Evolutionary conservation across 1,284 basidiomycete genomes (phyloP), one percentile per base, ranked within the genome.

Genomic region (Cutaneotrichosporon arboriforme): DNA sequence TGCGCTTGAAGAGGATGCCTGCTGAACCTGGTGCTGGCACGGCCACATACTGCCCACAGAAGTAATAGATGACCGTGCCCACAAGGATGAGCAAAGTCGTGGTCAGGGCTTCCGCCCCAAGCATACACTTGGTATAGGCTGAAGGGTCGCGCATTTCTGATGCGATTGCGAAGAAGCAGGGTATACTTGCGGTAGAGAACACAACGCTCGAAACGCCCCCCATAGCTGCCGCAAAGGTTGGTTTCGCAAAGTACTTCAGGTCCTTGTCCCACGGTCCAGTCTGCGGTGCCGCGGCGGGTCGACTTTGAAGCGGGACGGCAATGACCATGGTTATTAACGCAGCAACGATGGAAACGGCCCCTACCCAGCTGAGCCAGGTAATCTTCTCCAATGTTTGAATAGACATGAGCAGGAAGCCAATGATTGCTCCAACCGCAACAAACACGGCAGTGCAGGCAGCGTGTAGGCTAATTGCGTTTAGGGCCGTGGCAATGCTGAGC

Each of bases 131-230:
- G 38, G 59, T 65, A 58, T 58, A 67, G 14, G 57, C 40, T n/a
- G 51, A 47, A 2, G 67, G 70, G 40, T 68, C 50, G 15, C 61
- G 48, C 70, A 74, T 73, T 53, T 74, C 73, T 10, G 69, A 51
- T 13, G 65, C 60, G 46, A 73, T 58, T 22, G 58, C 54, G 37
- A 72, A 62, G 61, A 61, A 64, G 13, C 55, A 44, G 1, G 65
- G 63, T 2, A 62, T 60, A 3, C 57, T 62, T 9, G 61, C 61
- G 20, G 57, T 65, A 3, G 64, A 59, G 44, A 65, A 66, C 34
- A 66, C 51, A 12, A 66, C 49, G 15, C 60, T 59, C 9, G 65
- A 55, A 20, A 69, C 53, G 1, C 67, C 65, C 8, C 55, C 52
- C 40, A 67, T 64, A 12, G 58, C 69, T n/a, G 60, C 53, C 13